phyloP scores from a whole-genome alignment of 805 yeast species.

The Tetrapisispora fleetii region DNA sequence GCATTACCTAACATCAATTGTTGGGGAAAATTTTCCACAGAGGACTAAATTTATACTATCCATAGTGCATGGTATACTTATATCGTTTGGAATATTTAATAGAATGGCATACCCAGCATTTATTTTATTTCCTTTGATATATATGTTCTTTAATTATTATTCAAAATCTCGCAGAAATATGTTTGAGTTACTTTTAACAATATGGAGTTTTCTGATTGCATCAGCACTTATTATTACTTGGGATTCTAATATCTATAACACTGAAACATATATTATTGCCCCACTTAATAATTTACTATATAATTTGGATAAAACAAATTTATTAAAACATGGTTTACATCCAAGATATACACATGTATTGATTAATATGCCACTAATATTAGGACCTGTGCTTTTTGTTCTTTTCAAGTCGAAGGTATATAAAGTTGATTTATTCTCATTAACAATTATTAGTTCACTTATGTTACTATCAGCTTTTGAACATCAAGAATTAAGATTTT shows the following conservation, averaged over 20 bases:
- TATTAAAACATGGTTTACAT: slow-evolving; percentile 77
- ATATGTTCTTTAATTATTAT: slow-evolving; percentile 35
- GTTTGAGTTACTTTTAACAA: slow-evolving; percentile 24
- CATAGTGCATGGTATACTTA: slow-evolving; percentile 36
- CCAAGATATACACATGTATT: slow-evolving; percentile 64
- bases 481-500: slow-evolving; percentile 89
- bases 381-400: slow-evolving; percentile 65
- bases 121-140: slow-evolving; percentile 51
- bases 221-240: slow-evolving; percentile 33
- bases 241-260: slow-evolving; percentile 44
- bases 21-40: background rate
- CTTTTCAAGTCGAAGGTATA: slow-evolving; percentile 14
- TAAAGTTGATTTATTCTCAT: slow-evolving; percentile 37
- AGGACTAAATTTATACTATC: slow-evolving; percentile 8
- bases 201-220: slow-evolving; percentile 30
- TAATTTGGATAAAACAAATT: slow-evolving; percentile 49
- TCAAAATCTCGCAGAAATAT: slow-evolving; percentile 21
- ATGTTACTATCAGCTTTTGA: slow-evolving; percentile 58
- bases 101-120: slow-evolving; percentile 77
- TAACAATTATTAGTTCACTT: slow-evolving; percentile 55
- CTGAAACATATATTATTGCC: slow-evolving; percentile 36
- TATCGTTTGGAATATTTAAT: slow-evolving; percentile 69
- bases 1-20: slow-evolving; percentile 7
- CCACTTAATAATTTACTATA: slow-evolving; percentile 72
- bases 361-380: slow-evolving; percentile 64